phyloP scores from a whole-genome alignment of 1,284 basidiomycete genomes.

The Ustilago xerochloae region DNA sequence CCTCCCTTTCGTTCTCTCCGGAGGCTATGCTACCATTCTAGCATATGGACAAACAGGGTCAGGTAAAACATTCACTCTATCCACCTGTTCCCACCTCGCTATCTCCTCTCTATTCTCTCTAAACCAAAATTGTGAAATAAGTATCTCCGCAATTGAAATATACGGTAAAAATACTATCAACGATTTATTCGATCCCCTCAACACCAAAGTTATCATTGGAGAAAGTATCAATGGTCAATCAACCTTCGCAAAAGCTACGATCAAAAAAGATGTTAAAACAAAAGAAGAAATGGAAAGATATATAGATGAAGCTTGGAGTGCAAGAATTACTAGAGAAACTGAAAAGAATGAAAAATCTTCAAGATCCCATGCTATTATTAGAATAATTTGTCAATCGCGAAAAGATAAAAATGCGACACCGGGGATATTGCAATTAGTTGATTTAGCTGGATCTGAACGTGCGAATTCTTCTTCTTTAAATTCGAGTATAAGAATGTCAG shows the following conservation, averaged over 20 bases:
- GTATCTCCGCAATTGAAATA: slow-evolving; percentile 22
- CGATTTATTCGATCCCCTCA: slow-evolving; percentile 26
- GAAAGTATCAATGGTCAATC: slow-evolving; percentile 20
- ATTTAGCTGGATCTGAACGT: slow-evolving; percentile 27
- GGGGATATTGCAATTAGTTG: slow-evolving; percentile 31
- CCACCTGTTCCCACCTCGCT: slow-evolving; percentile 16
- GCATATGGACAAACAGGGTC: slow-evolving; percentile 38
- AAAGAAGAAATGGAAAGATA: slow-evolving; percentile 6
- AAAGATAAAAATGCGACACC: slow-evolving; percentile 20
- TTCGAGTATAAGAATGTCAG: slow-evolving; percentile 15
- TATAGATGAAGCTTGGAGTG: slow-evolving; percentile 18
- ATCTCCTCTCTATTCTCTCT: slow-evolving; percentile 1
- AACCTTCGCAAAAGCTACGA: slow-evolving; percentile 16
- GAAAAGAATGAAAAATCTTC: slow-evolving; percentile 26
- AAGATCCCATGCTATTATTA: slow-evolving; percentile 24
- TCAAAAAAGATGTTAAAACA: not conserved
- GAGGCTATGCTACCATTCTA: slow-evolving; percentile 30
- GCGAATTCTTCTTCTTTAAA: slow-evolving; percentile 16
- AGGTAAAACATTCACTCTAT: slow-evolving; percentile 30
- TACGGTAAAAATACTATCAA: slow-evolving; percentile 35
- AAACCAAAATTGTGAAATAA: slow-evolving; percentile 1
- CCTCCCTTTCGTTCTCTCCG: slow-evolving; percentile 23
- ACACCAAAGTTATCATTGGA: slow-evolving; percentile 12
- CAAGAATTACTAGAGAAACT: slow-evolving; percentile 20
- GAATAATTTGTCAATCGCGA: slow-evolving; percentile 9